phyloP scores from a whole-genome alignment of 2,329 filamentous ascomycete genomes.

The Exophiala viscosa region DNA sequence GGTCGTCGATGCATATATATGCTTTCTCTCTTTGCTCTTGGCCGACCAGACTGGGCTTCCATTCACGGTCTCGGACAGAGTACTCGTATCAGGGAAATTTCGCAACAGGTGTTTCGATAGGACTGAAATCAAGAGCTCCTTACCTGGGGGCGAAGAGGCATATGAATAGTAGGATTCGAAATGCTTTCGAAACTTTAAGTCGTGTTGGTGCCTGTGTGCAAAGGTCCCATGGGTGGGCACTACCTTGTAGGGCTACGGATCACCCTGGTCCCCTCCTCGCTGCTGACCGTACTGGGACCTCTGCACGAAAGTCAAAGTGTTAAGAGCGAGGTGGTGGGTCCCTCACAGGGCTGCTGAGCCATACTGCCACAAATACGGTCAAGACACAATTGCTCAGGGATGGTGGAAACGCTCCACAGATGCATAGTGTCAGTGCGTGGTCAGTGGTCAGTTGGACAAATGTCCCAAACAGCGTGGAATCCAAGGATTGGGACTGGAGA shows the following conservation, averaged over 20 bases:
- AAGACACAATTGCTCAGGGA: neutral
- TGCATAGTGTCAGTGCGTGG: neutral
- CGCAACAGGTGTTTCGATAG: slow-evolving; percentile 7
- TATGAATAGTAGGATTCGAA: slow-evolving; percentile 18
- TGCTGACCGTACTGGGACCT: slow-evolving; percentile 18
- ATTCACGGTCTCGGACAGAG: neutral
- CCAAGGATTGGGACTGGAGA: neutral
- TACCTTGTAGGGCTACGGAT: slow-evolving; percentile 21
- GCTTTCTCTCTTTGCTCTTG: neutral
- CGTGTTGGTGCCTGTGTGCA: neutral
- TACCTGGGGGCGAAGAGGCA: slow-evolving; percentile 18
- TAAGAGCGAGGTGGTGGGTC: slow-evolving; percentile 1
- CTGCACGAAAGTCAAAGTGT: neutral
- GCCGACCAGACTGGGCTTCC: neutral
- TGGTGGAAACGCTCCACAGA: neutral
- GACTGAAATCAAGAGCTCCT: slow-evolving; percentile 8
- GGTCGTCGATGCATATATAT: slow-evolving; percentile 12
- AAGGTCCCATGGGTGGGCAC: neutral
- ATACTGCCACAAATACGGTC: neutral
- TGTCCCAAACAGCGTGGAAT: neutral
- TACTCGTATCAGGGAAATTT: slow-evolving; percentile 1
- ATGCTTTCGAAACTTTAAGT: neutral
- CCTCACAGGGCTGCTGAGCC: slow-evolving; percentile 1
- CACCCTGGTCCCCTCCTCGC: slow-evolving; percentile 9
- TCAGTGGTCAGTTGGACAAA: neutral